Base-by-base conservation (phyloP, 371 early-diverging fungal species). In the Mortierella sp. region DNA sequence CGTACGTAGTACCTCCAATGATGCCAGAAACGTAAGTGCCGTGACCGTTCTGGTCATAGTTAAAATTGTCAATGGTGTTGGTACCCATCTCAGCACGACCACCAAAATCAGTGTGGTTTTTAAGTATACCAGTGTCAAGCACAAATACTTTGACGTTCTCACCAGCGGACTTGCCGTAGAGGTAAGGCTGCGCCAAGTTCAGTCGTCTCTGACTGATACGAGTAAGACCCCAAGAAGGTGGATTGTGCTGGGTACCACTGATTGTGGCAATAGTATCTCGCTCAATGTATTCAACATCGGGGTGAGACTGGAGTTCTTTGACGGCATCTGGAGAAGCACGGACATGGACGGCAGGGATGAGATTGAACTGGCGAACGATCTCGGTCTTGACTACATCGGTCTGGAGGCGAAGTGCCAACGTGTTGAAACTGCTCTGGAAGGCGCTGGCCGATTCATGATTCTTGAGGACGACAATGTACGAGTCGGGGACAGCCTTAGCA, bases 11-110 rank as follows among this genome's bases (percentile, higher is more conserved):
- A 27, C 92, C 89, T 31, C 83, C 96, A 63, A 93, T 87, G 28
- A 90, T 90, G 51, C 95, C 93, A 49, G 93, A 86, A 34, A 91
- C 91, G 71, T 95, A 94, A 12, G 95, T 93, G 55, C 91, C 92
- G 58, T 82, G 82, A 9, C 81, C 79, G 66, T 79, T 74, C 57
- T 71, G 58, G 49, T 76, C 82, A 21, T 61, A 68, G 60, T 61
- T 64, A 22, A 49, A 50, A 17, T 61, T 61, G n/a, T 63, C 73
- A 54, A 88, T 78, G 64, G 88, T 88, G 47, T 85, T 91, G 37
- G 83, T 84, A 24, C 92, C 95, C 69, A 81, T 81, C 45, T 58
- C 70, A 37, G 95, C 98, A 70, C 95, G 89, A 14, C 92, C 94
- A 52, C 82, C 83, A 63, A 98, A 92, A 55, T 98, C 97, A 21